Percentiles rank a stretch among this genome's conserved stretches.
Evolutionary conservation across 768 basidiomycete species (phyloP).

Genomic region (Termitomyces sp.): DNA sequence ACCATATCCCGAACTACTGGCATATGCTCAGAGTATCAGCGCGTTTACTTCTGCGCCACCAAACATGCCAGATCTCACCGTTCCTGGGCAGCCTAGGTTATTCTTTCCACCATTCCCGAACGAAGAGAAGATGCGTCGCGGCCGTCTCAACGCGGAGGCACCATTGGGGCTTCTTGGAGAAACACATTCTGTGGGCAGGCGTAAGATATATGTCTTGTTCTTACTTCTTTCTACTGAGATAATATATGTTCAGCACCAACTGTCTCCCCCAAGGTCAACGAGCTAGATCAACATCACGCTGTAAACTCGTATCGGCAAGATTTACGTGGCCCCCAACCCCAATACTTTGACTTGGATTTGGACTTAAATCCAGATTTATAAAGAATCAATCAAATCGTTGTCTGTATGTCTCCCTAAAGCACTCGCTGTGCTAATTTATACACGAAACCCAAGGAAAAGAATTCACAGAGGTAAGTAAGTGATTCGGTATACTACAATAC

Average conservation of each 20-base stretch:
- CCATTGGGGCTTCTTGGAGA: constrained; percentile 76
- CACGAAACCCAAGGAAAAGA: neutral
- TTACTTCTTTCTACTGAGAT: constrained; percentile 3
- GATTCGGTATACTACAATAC: neutral
- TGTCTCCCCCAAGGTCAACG: constrained; percentile 48
- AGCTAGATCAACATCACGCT: constrained; percentile 43
- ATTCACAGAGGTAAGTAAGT: neutral
- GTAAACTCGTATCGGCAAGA: constrained; percentile 72
- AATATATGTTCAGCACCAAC: constrained; percentile 45
- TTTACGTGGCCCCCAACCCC: constrained; percentile 50
- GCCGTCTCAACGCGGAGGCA: constrained; percentile 72
- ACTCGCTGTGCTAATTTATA: neutral
- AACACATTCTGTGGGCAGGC: constrained; percentile 73
- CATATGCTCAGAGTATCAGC: constrained; percentile 80
- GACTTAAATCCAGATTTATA: constrained; percentile 81
- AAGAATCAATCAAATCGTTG: neutral
- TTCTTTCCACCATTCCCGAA: constrained; percentile 92
- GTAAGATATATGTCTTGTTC: constrained; percentile 32
- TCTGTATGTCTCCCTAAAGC: neutral
- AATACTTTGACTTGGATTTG: constrained; percentile 73
- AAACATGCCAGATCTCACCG: constrained; percentile 70
- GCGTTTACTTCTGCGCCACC: constrained; percentile 87
- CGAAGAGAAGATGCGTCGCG: constrained; percentile 86
- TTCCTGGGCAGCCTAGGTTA: constrained; percentile 66
- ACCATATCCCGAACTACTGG: constrained; percentile 76